Conservation (phyloP, 306 rosid genomes). For the Ormosia emarginata region DNA sequence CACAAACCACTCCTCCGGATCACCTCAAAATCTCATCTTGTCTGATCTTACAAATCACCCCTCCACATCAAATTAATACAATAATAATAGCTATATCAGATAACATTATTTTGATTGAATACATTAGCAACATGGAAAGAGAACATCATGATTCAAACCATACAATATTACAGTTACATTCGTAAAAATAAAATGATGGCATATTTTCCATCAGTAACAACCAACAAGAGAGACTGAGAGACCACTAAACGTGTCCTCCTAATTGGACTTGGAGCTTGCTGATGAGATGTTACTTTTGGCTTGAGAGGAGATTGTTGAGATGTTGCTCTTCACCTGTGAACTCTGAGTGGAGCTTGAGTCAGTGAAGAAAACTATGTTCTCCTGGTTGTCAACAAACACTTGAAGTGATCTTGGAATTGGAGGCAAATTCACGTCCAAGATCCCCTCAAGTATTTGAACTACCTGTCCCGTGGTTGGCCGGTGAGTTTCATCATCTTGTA, state of each 20-base stretch:
- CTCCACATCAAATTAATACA: neutral
- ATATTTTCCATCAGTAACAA: neutral
- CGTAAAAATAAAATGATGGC: neutral
- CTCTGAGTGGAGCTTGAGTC: constrained; percentile 42
- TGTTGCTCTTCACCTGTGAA: constrained; percentile 34
- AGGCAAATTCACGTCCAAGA: constrained; percentile 32
- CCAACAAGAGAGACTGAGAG: neutral
- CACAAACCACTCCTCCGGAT: neutral
- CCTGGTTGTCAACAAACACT: constrained; percentile 32
- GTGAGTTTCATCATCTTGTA: constrained; percentile 48
- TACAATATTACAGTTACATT: neutral
- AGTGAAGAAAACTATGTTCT: constrained; percentile 37
- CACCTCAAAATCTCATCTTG: neutral
- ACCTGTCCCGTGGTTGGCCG: constrained; percentile 55
- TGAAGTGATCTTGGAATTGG: constrained; percentile 39
- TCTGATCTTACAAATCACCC: neutral
- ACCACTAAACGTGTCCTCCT: neutral
- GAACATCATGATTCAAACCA: neutral
- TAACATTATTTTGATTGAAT: neutral
- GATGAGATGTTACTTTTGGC: constrained; percentile 23
- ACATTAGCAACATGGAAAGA: constrained; percentile 1
- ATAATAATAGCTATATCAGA: neutral
- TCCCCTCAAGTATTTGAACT: constrained; percentile 52
- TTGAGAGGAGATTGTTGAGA: constrained; percentile 25
- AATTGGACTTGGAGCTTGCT: constrained; percentile 12